These are phyloP conservation scores for Mollisiaceae sp. DNA, from an alignment of 2,329 filamentous ascomycete genomes.

Conservation along the genomic window DNA sequence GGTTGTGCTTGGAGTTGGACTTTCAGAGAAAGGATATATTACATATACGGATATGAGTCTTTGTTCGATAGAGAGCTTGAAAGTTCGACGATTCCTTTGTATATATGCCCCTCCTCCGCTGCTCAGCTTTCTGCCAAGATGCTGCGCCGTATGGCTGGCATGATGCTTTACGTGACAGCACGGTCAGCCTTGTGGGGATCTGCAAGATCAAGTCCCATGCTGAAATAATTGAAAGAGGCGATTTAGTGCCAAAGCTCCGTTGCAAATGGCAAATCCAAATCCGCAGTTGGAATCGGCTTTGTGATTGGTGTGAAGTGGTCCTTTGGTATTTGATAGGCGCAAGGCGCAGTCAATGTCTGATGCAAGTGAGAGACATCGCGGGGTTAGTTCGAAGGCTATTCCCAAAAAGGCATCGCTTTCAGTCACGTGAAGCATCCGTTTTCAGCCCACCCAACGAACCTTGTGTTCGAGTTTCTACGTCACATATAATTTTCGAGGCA, in stretches of 20 bases:
- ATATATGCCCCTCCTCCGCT: conserved; percentile 12
- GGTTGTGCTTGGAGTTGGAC: background rate
- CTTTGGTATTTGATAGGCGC: background rate
- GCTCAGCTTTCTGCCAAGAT: conserved; percentile 11
- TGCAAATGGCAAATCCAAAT: background rate
- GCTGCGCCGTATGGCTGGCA: conserved; percentile 8
- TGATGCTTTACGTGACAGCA: conserved; percentile 1
- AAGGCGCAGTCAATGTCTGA: conserved; percentile 1
- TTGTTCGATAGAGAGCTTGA: no score
- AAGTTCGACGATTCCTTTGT: background rate
- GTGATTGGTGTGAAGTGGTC: background rate
- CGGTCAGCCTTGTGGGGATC: conserved; percentile 15
- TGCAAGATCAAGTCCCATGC: background rate
- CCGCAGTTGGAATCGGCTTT: background rate
- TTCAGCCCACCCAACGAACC: background rate
- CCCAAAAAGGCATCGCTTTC: background rate
- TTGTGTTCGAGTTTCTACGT: background rate
- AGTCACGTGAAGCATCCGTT: background rate
- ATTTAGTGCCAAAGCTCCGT: background rate
- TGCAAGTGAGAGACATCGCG: background rate
- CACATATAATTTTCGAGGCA: no score
- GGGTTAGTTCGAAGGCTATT: background rate
- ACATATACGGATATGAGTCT: no score
- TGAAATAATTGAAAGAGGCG: background rate
- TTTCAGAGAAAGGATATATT: background rate